These are phyloP conservation scores for Tetrahymena malaccensis DNA, from an alignment of 73 alveolate species.

Conservation along the genomic window DNA sequence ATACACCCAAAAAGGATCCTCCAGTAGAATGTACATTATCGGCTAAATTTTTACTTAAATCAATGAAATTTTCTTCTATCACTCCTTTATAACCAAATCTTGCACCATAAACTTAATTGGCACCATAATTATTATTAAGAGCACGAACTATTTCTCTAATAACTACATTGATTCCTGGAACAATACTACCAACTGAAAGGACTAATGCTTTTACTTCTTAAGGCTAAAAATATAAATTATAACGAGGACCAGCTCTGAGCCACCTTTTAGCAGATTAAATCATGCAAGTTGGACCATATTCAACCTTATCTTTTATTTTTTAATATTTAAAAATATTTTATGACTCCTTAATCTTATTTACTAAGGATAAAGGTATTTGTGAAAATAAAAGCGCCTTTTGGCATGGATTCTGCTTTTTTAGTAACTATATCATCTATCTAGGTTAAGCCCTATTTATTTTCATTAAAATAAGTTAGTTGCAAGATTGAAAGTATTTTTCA, in stretches of 20 bases:
- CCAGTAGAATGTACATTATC: not conserved
- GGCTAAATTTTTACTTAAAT: not conserved
- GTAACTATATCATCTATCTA: constrained; percentile 17
- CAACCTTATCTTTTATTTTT: constrained; percentile 1
- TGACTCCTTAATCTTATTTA: not conserved
- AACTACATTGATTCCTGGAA: constrained; percentile 89
- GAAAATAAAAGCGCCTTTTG: constrained; percentile 26
- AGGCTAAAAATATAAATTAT: constrained; percentile 21
- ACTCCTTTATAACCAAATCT: not conserved
- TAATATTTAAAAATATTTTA: not conserved
- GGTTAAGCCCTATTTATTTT: constrained; percentile 9
- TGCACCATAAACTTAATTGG: not conserved
- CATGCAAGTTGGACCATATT: constrained; percentile 32
- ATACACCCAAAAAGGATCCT: not conserved
- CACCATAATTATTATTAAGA: constrained; percentile 54
- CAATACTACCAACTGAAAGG: constrained; percentile 81
- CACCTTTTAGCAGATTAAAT: constrained; percentile 28
- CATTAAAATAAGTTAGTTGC: not conserved
- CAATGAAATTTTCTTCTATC: not conserved
- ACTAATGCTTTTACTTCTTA: constrained; percentile 74
- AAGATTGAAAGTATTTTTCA: not conserved
- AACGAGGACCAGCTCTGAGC: constrained; percentile 40
- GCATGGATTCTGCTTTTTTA: constrained; percentile 17
- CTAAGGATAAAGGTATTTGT: constrained; percentile 30
- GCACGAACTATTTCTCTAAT: constrained; percentile 82